A percentile compares a stretch with the other conserved stretches of the same genome.
These are phyloP conservation scores for Plasmodium knowlesi DNA, from an alignment of 169 alveolate species.

Conservation along the genomic window DNA sequence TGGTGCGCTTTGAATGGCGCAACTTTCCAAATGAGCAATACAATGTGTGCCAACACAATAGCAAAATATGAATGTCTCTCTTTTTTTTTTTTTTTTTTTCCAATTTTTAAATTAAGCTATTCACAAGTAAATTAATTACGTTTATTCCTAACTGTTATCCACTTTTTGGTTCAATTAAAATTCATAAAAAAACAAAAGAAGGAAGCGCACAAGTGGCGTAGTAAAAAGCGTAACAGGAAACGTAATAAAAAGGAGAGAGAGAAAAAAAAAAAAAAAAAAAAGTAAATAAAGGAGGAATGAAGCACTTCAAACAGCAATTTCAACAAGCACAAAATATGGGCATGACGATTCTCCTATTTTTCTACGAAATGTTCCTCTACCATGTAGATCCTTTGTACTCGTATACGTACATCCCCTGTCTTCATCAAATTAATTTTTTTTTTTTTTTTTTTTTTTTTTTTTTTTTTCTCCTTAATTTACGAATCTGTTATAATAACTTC, in stretches of 20 bases:
- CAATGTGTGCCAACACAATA: background rate
- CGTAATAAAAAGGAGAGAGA: background rate
- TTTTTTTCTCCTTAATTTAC: background rate
- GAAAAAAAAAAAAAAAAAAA: background rate
- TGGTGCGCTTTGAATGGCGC: background rate
- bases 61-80: background rate
- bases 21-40: background rate
- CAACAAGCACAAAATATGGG: background rate
- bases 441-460: background rate
- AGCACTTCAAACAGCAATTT: background rate
- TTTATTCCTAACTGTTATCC: background rate
- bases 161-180: background rate
- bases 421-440: background rate
- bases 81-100: background rate
- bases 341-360: background rate
- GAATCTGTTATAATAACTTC: constrained; percentile 93
- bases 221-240: background rate
- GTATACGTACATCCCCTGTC: background rate
- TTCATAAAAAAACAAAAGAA: background rate
- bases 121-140: background rate
- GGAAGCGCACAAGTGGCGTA: background rate
- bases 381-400: background rate
- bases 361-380: background rate
- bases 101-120: background rate
- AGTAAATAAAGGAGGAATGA: background rate